A percentile compares a stretch with the other conserved stretches of the same genome.
Conservation (phyloP, 148 eudicot species). For the Silene uniflora region DNA sequence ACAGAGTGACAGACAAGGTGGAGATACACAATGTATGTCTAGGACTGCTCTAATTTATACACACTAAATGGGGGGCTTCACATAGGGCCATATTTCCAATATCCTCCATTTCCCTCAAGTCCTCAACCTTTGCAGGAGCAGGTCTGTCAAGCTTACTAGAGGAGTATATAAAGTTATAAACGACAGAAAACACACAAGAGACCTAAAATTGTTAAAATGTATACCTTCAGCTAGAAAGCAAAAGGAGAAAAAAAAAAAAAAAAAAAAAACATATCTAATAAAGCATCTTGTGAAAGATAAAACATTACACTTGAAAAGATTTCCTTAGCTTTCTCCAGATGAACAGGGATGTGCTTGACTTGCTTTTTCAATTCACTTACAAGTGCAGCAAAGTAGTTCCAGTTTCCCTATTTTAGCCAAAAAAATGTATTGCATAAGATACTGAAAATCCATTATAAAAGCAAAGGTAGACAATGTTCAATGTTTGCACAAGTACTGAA, state of each 20-base stretch:
- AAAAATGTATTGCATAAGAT: slow-evolving; percentile 12
- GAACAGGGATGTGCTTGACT: slow-evolving; percentile 88
- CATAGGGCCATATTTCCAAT: neutral
- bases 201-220: neutral
- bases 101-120: neutral
- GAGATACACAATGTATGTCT: neutral
- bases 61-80: neutral
- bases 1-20: neutral
- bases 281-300: slow-evolving; percentile 13
- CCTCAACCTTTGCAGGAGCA: neutral
- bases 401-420: slow-evolving; percentile 66
- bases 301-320: slow-evolving; percentile 68
- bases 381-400: slow-evolving; percentile 98
- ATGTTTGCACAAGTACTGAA: neutral
- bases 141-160: neutral
- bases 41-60: neutral
- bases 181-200: neutral
- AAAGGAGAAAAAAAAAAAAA: neutral
- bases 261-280: neutral
- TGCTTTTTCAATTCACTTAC: slow-evolving; percentile 77
- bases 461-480: neutral
- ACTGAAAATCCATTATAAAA: slow-evolving; percentile 4
- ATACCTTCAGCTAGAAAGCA: neutral
- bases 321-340: slow-evolving; percentile 93
- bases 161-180: neutral